phyloP scores from a whole-genome alignment of 1,139 yeast species.

The Blastobotrys malaysiensis region DNA sequence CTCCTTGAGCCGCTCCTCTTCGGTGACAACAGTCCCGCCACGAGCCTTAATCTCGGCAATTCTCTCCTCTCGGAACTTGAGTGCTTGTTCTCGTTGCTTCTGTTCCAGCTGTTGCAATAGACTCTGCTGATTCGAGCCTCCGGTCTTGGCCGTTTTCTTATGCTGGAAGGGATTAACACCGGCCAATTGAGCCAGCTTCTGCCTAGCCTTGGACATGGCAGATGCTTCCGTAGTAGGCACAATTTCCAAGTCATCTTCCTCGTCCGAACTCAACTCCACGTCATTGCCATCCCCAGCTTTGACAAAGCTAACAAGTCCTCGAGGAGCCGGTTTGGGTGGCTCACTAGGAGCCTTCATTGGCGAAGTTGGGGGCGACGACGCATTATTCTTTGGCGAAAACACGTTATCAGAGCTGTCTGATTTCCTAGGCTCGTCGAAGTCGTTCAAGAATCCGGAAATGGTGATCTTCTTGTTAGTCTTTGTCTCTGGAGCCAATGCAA shows the following conservation, averaged over 20 bases:
- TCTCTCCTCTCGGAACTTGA: conserved; percentile 25
- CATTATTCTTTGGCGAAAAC: conserved; percentile 4
- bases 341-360: background rate
- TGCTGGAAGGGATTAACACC: conserved; percentile 14
- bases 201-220: conserved; percentile 17
- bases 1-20: conserved; percentile 29
- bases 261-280: conserved; percentile 2
- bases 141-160: background rate
- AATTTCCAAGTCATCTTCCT: conserved; percentile 24
- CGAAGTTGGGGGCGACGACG: conserved; percentile 7
- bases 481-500: conserved; percentile 27
- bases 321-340: conserved; percentile 10
- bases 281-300: conserved; percentile 6
- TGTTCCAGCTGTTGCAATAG: conserved; percentile 20
- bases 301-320: conserved; percentile 17
- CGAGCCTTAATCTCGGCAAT: conserved; percentile 27
- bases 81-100: conserved; percentile 32
- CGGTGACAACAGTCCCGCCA: conserved; percentile 27
- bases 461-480: conserved; percentile 22
- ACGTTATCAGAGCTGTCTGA: conserved; percentile 1
- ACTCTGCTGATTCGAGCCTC: conserved; percentile 20
- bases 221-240: conserved; percentile 22
- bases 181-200: conserved; percentile 21
- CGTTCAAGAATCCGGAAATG: conserved; percentile 23
- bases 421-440: conserved; percentile 15